Conservation (phyloP, 768 basidiomycete genomes). For the Rhizopogon sp. region DNA sequence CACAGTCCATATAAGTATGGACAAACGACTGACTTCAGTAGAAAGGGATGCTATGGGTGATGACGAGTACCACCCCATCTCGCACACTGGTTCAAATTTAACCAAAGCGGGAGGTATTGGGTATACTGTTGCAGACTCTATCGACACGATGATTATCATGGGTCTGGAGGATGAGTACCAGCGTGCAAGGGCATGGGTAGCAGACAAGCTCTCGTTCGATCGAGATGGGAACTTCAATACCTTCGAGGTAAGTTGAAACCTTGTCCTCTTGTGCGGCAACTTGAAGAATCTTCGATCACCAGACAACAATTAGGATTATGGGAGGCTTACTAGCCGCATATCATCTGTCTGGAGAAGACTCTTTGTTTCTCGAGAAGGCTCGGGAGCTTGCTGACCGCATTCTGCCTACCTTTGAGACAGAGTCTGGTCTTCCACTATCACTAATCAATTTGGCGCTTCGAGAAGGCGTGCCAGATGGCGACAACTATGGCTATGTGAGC, state of each 20-base stretch:
- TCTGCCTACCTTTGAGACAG: conserved; percentile 76
- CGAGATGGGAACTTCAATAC: conserved; percentile 77
- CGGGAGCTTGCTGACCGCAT: conserved; percentile 84
- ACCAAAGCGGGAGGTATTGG: conserved; percentile 78
- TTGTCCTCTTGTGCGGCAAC: background rate
- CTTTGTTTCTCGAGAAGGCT: conserved; percentile 71
- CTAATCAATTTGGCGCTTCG: conserved; percentile 65
- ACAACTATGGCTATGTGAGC: conserved; percentile 60
- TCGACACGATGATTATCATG: conserved; percentile 87
- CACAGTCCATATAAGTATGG: conserved; percentile 10
- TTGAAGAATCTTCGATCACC: conserved; percentile 2
- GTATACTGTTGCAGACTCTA: conserved; percentile 82
- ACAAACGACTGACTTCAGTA: conserved; percentile 26
- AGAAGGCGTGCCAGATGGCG: conserved; percentile 54
- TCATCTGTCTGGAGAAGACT: conserved; percentile 65
- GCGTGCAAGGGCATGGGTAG: conserved; percentile 76
- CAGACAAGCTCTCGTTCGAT: conserved; percentile 64
- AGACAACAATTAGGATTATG: conserved; percentile 91
- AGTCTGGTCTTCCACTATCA: conserved; percentile 77
- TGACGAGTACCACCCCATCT: conserved; percentile 90
- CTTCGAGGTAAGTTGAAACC: conserved; percentile 65
- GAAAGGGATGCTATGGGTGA: conserved; percentile 88
- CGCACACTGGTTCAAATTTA: conserved; percentile 69
- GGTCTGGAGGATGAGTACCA: conserved; percentile 74
- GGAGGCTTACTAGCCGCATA: conserved; percentile 88